Evolutionary conservation across 2,329 filamentous ascomycete genomes (phyloP).

Genomic region (Atkinsonella hypoxylon): DNA sequence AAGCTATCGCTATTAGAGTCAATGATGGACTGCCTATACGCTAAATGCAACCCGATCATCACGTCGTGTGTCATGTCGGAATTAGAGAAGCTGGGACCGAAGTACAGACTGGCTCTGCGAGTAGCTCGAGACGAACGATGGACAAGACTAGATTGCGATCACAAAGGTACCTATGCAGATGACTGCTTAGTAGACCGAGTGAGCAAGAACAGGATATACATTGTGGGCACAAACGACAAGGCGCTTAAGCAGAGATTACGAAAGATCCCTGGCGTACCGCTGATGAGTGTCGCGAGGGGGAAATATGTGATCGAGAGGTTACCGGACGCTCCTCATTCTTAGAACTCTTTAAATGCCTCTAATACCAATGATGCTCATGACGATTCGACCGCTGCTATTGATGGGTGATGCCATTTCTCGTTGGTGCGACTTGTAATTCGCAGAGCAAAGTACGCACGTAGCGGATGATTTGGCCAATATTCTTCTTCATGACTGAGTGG

Average conservation of each 20-base stretch:
- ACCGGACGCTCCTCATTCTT: constrained; percentile 62
- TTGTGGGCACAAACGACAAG: constrained; percentile 66
- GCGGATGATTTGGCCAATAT: no score
- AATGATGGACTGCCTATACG: constrained; percentile 90
- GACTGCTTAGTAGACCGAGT: constrained; percentile 73
- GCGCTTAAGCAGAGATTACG: constrained; percentile 73
- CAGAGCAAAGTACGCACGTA: no score
- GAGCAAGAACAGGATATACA: constrained; percentile 63
- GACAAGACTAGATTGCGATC: constrained; percentile 75
- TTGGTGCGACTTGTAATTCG: not conserved
- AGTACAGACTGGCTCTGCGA: constrained; percentile 74
- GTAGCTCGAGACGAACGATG: constrained; percentile 86
- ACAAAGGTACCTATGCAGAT: constrained; percentile 74
- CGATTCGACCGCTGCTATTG: not conserved
- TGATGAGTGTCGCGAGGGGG: constrained; percentile 71
- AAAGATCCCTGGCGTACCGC: constrained; percentile 56
- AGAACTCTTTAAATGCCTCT: not conserved
- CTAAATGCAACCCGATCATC: constrained; percentile 81
- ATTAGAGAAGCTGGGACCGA: constrained; percentile 77
- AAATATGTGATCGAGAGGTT: constrained; percentile 93
- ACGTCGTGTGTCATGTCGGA: constrained; percentile 70
- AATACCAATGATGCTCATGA: not conserved
- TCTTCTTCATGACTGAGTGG: no score
- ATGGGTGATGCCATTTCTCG: not conserved
- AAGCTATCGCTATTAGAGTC: constrained; percentile 80